Evolutionary conservation across 164 flowering plant species (phyloP).

Genomic region (Cinnamomum chago): DNA sequence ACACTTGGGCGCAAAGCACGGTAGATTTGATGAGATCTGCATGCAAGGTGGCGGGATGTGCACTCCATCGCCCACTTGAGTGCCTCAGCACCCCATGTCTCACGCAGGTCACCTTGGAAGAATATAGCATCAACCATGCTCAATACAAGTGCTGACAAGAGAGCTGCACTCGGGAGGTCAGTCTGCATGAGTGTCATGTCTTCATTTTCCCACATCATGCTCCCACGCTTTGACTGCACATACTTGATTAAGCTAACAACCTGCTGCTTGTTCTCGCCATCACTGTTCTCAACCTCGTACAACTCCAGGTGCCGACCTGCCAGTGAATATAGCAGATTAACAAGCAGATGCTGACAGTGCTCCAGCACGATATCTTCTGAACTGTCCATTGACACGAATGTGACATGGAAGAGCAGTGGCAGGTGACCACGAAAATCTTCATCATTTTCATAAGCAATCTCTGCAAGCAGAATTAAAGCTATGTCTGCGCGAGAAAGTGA

Average conservation of each 20-base stretch:
- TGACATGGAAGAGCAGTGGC: constrained; percentile 93
- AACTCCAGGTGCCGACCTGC: constrained; percentile 95
- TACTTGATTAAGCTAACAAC: constrained; percentile 96
- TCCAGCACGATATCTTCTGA: constrained; percentile 96
- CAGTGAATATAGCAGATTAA: constrained; percentile 87
- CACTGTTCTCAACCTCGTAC: constrained; percentile 88
- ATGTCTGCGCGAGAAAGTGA: constrained; percentile 93
- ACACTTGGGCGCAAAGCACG: constrained; percentile 90
- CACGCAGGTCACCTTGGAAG: constrained; percentile 97
- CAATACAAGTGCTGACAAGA: constrained; percentile 92
- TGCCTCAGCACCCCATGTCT: constrained; percentile 98
- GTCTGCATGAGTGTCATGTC: constrained; percentile 76
- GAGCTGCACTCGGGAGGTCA: constrained; percentile 95
- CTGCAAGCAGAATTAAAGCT: constrained; percentile 91
- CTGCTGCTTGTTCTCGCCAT: constrained; percentile 97
- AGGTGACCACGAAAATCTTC: constrained; percentile 94
- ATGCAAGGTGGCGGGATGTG: constrained; percentile 96
- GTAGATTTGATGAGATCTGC: constrained; percentile 98
- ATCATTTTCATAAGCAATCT: constrained; percentile 97
- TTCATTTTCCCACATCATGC: constrained; percentile 99
- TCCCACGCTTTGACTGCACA: constrained; percentile 95
- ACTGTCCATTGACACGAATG: constrained; percentile 98
- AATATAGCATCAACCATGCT: constrained; percentile 99
- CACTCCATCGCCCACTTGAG: constrained; percentile 99
- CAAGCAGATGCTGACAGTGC: constrained; percentile 98